Base-by-base conservation (phyloP, 2,329 filamentous ascomycete genomes). In the Chrysosporium queenslandicum region DNA sequence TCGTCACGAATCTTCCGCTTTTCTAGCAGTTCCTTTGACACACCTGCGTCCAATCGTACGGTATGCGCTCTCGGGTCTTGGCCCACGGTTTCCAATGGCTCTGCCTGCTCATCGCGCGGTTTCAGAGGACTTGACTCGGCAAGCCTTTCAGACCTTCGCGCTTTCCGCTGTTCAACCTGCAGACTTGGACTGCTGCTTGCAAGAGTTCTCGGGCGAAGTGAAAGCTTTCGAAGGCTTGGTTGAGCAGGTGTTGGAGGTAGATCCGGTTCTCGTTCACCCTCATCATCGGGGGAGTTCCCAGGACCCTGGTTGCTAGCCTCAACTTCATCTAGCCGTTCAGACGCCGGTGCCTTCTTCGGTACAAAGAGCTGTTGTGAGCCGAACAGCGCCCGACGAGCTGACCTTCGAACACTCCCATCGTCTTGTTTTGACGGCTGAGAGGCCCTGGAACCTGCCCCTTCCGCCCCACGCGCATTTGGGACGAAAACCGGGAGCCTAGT, bases 251-350 rank as follows among this genome's bases (percentile, higher is more conserved):
- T 72, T n/a, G 69, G 68, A 12, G 83, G 83, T 4, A 86, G 71
- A 45, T 84, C 80, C 1, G 82, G 82, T 59, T 86, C 81, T 14
- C 74, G 73, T n/a, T 63, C 57, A 5, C 66, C 66, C 9, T 64
- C 23, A 9, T 23, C 16, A 6, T 29, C 46, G 1, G 21, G 50
- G 2, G 27, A 21, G 23, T 25, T 14, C 11, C 37, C 39, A n/a
- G 29, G 14, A n/a, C 8, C 16, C 46, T 2, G 23, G 18, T 16
- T 14, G 8, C 25, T 32, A n/a, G n/a, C 9, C 5, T n/a, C 29
- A n/a, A 50, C 14, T 7, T 12, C 9, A 27, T 41, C 34, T n/a
- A n/a, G n/a, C n/a, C n/a, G n/a, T n/a, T 61, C 59, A 11, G 52
- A 23, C 37, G 16, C 27, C 34, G 9, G 20, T 36, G 12, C 8